Evolutionary conservation across 2,329 filamentous ascomycete species (phyloP), one percentile per base, ranked within the genome.

Genomic region (Bretziella fagacearum): DNA sequence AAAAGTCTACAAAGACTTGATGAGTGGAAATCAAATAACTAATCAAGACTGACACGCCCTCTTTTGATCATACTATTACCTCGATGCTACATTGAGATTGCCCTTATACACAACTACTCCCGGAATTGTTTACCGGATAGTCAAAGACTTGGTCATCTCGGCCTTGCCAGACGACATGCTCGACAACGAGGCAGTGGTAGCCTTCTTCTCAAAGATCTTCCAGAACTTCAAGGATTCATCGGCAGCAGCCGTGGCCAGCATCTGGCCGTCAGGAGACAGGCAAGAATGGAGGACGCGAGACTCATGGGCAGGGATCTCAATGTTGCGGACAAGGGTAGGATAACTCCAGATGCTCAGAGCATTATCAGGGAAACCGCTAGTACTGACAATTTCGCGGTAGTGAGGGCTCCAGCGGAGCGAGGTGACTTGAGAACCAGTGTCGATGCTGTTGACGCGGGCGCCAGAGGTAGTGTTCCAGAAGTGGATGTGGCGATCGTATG

Each of bases 381-480:
- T 93, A 71, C 84, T 93, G 60, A 96, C 87, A 57, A 98, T 91
- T 73, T 98, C 91, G 55, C 91, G 87, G 74, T 96, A 93, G 65
- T 85, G 81, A 52, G 86, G 85, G 72, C 84, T 93, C 91, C 91
- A 98, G 57, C 86, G 81, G 49, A 98, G 76, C 56, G 83, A 91
- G 55, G 91, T 98, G 49, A 98, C 93, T 65, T 98, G 91, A 40
- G 86, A 94, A 52, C 91, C 91, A 33, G 91, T 96, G 63, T 96
- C 87, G 63, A 98, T 96, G 73, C 85, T 93, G 79, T 98, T 98
- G 68, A 93, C 87, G 56, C 91, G 84, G 46, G 91, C 89, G 52
- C 91, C 91, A 3, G 89, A 94, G 18, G 91, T 96, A 40, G 87
- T 93, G 74, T 98, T 98, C 91, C 91, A 98, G 76, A 98, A 98